Evolutionary conservation across 805 yeast genomes (phyloP), one percentile per base, ranked within the genome.

Genomic region (Lachancea cidri): DNA sequence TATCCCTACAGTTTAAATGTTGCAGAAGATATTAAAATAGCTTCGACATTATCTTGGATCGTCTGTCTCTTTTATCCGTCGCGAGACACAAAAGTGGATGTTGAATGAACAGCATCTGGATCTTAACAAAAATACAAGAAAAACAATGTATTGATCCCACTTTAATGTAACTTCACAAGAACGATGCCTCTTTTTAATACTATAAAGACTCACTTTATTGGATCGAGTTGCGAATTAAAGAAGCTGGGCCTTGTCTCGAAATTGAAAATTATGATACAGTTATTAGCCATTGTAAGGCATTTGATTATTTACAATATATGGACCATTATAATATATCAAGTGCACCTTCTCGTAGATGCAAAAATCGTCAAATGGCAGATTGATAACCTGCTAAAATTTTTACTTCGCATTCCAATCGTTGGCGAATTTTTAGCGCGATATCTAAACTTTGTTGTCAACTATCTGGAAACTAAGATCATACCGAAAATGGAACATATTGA

Each of bases 191-290:
- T 36, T 9, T 16, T 17, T 13, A 30, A 35, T 29, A 35, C 38
- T 17, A 15, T 43, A 11, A 47, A 48, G 32, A 54, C 56, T 3
- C 55, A 58, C 50, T 35, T 60, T 27, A 31, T 54, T 5, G 65
- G 65, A 0, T 29, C 50, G 1, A 32, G 42, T 2, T 24, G 36
- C 7, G 45, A 49, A 8, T 15, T 52, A 4, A 27, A 42, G 16
- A 22, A 35, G n/a, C 46, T 49, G 48, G 35, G 35, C 3, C 15
- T 41, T 25, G 39, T 22, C 13, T 20, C 47, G 2, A 6, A 41
- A 8, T 11, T 48, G 7, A 41, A 36, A 20, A 11, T 43, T 1
- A 13, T 35, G 8, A 15, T 30, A 16, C 33, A 29, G 13, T 9
- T 33, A 1, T 14, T 33, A 14, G 24, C 38, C 15, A 24, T 39